Conservation (phyloP, 2,329 filamentous ascomycete species). For the Corinectria fuckeliana region DNA sequence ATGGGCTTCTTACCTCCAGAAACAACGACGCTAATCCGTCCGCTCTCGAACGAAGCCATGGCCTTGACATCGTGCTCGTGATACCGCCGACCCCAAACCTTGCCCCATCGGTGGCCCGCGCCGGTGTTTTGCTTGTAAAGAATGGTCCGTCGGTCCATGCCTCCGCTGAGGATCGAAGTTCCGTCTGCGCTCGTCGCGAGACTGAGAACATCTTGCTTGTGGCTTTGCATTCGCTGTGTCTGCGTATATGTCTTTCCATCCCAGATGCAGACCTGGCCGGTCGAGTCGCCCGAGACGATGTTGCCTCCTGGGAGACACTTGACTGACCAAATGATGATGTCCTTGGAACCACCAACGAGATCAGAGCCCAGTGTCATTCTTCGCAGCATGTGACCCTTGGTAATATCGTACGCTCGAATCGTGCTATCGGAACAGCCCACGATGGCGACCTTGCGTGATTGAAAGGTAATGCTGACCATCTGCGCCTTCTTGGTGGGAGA, state of each 20-base stretch:
- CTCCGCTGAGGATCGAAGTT: constrained; percentile 82
- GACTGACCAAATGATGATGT: constrained; percentile 92
- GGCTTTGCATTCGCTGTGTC: constrained; percentile 82
- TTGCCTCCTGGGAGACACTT: constrained; percentile 87
- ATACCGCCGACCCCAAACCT: constrained; percentile 83
- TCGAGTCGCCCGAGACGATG: constrained; percentile 94
- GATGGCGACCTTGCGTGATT: constrained; percentile 80
- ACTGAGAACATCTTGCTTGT: constrained; percentile 89
- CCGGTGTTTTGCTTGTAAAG: constrained; percentile 74
- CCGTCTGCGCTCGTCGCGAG: constrained; percentile 84
- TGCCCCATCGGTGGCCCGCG: constrained; percentile 75
- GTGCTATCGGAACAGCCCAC: constrained; percentile 96
- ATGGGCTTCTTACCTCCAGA: constrained; percentile 77
- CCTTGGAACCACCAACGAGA: constrained; percentile 76
- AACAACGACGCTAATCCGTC: constrained; percentile 82
- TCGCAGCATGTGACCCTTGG: constrained; percentile 76
- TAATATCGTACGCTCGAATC: constrained; percentile 89
- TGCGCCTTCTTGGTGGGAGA: constrained; percentile 84
- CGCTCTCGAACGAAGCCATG: constrained; percentile 88
- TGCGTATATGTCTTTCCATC: constrained; percentile 92
- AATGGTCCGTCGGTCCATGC: constrained; percentile 88
- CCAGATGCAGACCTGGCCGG: constrained; percentile 92
- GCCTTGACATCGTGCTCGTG: constrained; percentile 96
- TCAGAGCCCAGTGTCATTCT: constrained; percentile 88
- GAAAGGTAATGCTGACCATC: constrained; percentile 90